phyloP scores from a whole-genome alignment of 1,284 basidiomycete genomes.

The Schizopora paradoxa region DNA sequence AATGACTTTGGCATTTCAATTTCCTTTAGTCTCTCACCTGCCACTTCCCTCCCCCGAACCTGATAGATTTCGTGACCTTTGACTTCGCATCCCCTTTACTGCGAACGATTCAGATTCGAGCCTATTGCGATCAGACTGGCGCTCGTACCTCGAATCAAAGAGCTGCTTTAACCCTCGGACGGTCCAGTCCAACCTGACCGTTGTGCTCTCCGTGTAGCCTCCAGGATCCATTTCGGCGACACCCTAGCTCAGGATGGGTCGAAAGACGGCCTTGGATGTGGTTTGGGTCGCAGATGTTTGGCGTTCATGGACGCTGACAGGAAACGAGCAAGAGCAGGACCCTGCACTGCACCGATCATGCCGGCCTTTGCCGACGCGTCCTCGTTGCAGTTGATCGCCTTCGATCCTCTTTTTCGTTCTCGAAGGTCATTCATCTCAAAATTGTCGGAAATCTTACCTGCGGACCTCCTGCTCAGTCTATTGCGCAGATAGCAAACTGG shows the following conservation, averaged over 20 bases:
- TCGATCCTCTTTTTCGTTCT: no score
- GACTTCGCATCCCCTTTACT: conserved; percentile 67
- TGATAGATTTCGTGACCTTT: conserved; percentile 60
- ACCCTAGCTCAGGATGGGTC: not conserved
- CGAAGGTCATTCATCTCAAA: no score
- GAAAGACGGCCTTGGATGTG: no score
- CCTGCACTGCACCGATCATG: not conserved
- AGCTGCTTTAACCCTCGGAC: conserved; percentile 60
- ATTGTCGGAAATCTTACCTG: no score
- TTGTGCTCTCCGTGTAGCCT: conserved; percentile 50
- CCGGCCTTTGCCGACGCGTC: no score
- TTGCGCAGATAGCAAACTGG: no score
- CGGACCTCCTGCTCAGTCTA: no score
- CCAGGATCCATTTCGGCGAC: conserved; percentile 26
- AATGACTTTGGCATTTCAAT: not conserved
- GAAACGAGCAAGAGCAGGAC: not conserved
- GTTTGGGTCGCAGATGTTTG: no score
- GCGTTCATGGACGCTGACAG: no score
- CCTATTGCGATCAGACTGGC: not conserved
- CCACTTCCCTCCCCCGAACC: conserved; percentile 68
- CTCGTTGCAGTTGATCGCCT: no score
- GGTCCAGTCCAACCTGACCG: conserved; percentile 73
- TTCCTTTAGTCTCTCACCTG: conserved; percentile 39
- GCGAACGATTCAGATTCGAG: not conserved
- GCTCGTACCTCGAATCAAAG: conserved; percentile 62